phyloP scores from a whole-genome alignment of 805 yeast genomes.

The Wickerhamomyces subpelliculosus region DNA sequence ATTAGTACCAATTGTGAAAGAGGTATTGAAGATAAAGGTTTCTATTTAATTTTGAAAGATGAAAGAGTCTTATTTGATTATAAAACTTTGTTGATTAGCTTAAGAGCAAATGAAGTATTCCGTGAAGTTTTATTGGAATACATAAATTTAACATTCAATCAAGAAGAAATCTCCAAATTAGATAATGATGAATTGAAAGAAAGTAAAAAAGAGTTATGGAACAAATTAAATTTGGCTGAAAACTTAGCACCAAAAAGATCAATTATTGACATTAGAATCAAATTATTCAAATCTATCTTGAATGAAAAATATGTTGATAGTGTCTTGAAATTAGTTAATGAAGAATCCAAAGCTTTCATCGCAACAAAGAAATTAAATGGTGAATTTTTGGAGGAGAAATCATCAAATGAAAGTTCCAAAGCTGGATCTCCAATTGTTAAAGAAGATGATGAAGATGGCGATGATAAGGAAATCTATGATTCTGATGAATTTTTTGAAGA shows the following conservation, averaged over 20 bases:
- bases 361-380: constrained; percentile 2
- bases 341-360: constrained; percentile 5
- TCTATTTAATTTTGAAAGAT: constrained; percentile 17
- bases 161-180: constrained; percentile 6
- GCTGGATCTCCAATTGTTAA: constrained; percentile 2
- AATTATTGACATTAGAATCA: constrained; percentile 20
- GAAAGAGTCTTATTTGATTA: constrained; percentile 16
- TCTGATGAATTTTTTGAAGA: constrained; percentile 16
- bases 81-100: constrained; percentile 14
- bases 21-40: constrained; percentile 21
- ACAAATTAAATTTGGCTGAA: constrained; percentile 17
- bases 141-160: constrained; percentile 19
- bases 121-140: constrained; percentile 20
- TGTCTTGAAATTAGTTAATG: constrained; percentile 11
- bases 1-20: constrained; percentile 15
- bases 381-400: background rate
- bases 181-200: constrained; percentile 18
- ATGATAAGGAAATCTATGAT: constrained; percentile 1
- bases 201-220: constrained; percentile 20
- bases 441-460: constrained; percentile 11
- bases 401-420: background rate
- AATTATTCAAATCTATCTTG: constrained; percentile 22
- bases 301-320: constrained; percentile 20
- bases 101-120: constrained; percentile 25
- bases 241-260: constrained; percentile 20